These are phyloP conservation scores for Apiotrichum brassicae DNA, from an alignment of 1,284 basidiomycete species.

Conservation along the genomic window DNA sequence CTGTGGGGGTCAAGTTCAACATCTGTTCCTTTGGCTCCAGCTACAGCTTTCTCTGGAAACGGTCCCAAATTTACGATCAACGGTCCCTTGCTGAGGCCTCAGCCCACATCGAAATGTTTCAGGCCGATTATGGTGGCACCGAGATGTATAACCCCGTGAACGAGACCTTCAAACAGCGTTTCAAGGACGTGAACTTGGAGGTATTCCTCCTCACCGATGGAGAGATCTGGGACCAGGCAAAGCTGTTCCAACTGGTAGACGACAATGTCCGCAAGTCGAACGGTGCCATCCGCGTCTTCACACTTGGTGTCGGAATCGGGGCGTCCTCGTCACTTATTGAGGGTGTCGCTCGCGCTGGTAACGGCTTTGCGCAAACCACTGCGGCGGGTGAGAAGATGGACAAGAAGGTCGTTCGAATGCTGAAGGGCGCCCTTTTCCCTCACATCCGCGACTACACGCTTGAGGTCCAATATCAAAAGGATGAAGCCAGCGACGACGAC, in stretches of 20 bases:
- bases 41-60: conserved; percentile 9
- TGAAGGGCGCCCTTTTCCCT: conserved; percentile 10
- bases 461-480: conserved; percentile 8
- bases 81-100: conserved; percentile 17
- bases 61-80: conserved; percentile 8
- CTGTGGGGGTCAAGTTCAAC: conserved; percentile 24
- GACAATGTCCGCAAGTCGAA: background rate
- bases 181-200: conserved; percentile 15
- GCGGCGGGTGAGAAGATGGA: conserved; percentile 12
- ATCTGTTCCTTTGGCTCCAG: conserved; percentile 23
- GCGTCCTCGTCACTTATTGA: conserved; percentile 11
- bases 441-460: conserved; percentile 13
- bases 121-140: conserved; percentile 24
- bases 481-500: conserved; percentile 10
- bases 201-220: conserved; percentile 35
- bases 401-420: conserved; percentile 19
- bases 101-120: conserved; percentile 16
- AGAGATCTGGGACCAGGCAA: conserved; percentile 23
- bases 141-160: conserved; percentile 22
- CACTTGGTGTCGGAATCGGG: conserved; percentile 24
- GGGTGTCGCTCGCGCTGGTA: conserved; percentile 12
- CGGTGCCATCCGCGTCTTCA: conserved; percentile 22
- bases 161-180: conserved; percentile 15
- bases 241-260: conserved; percentile 12
- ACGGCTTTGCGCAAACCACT: conserved; percentile 11